phyloP scores from a whole-genome alignment of 495 filamentous ascomycete genomes.

The Lophium mytilinum region DNA sequence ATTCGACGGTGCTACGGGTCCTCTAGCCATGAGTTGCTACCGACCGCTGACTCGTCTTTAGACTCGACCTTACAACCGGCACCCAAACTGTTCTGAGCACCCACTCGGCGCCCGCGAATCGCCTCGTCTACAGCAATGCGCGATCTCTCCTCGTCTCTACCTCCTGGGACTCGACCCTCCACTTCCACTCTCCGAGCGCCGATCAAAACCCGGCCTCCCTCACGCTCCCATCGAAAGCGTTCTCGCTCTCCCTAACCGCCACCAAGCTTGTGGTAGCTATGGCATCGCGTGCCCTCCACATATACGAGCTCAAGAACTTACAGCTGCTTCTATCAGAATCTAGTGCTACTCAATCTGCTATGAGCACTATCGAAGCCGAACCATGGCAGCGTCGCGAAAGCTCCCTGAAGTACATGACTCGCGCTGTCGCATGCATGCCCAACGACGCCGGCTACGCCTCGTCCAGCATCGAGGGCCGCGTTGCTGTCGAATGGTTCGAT shows the following conservation, averaged over 20 bases:
- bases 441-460: constrained; percentile 87
- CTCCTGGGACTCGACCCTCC: constrained; percentile 87
- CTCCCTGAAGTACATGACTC: constrained; percentile 89
- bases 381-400: constrained; percentile 90
- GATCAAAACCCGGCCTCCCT: constrained; percentile 47
- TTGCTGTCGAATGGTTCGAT: constrained; percentile 97
- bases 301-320: constrained; percentile 78
- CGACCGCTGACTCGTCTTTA: constrained; percentile 26
- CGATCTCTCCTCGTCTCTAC: constrained; percentile 73
- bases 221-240: constrained; percentile 71
- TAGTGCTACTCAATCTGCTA: constrained; percentile 22
- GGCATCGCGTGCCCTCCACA: constrained; percentile 82
- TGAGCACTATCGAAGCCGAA: constrained; percentile 49
- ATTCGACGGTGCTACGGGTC: constrained; percentile 55
- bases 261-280: constrained; percentile 90
- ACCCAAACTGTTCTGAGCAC: constrained; percentile 67
- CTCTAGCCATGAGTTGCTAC: background rate
- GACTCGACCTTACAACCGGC: constrained; percentile 64
- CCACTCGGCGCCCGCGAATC: constrained; percentile 70
- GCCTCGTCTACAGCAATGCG: constrained; percentile 69
- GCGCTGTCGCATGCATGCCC: constrained; percentile 93
- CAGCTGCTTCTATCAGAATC: constrained; percentile 45
- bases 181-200: constrained; percentile 56
- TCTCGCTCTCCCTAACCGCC: constrained; percentile 71
- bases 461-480: constrained; percentile 81